These are phyloP conservation scores for Barnettozyma pratensis DNA, from an alignment of 805 yeast genomes.

Conservation along the genomic window DNA sequence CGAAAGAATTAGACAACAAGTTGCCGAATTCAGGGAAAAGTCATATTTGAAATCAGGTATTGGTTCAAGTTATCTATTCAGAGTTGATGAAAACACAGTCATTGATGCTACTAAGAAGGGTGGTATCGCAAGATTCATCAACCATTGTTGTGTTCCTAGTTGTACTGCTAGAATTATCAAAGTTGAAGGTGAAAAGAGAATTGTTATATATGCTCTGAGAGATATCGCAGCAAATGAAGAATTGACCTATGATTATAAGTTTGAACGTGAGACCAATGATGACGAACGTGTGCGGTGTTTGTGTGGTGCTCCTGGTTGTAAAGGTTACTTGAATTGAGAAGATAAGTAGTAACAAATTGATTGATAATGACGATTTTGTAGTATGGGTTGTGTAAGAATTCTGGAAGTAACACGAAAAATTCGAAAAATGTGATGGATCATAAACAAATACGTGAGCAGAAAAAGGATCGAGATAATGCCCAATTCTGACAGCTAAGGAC, in stretches of 20 bases:
- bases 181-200: constrained; percentile 89
- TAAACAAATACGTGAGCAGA: not conserved
- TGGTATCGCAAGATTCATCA: constrained; percentile 94
- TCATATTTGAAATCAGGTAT: constrained; percentile 85
- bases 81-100: constrained; percentile 91
- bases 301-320: constrained; percentile 94
- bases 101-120: constrained; percentile 97
- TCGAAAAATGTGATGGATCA: not conserved
- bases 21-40: constrained; percentile 88
- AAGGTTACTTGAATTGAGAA: constrained; percentile 73
- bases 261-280: constrained; percentile 85
- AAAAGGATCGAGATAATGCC: not conserved
- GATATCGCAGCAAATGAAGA: constrained; percentile 89
- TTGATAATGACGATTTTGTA: not conserved
- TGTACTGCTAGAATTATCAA: constrained; percentile 95
- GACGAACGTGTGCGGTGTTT: constrained; percentile 85
- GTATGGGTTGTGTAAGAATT: not conserved
- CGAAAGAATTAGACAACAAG: constrained; percentile 86
- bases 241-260: constrained; percentile 92
- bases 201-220: constrained; percentile 88
- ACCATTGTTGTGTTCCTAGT: constrained; percentile 96
- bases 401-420: not conserved
- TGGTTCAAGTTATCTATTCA: constrained; percentile 88
- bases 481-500: too few relatives aligned
- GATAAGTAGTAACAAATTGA: not conserved